Percentiles rank a stretch among this genome's conserved stretches.
These are phyloP conservation scores for Salix brachista DNA, from an alignment of 345 rosid genomes.

Conservation along the genomic window DNA sequence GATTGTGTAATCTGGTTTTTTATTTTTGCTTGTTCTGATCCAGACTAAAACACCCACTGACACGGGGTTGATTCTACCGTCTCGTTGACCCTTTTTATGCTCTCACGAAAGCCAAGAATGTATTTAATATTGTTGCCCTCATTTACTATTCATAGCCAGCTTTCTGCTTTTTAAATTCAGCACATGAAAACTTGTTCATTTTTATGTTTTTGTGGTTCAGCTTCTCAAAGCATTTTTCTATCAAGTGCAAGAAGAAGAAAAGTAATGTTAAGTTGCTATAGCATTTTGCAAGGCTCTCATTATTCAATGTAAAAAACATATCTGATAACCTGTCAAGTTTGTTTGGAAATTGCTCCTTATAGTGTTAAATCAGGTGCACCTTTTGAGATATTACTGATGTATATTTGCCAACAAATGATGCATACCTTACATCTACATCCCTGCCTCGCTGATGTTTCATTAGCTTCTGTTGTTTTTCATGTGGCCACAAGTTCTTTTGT, in stretches of 20 bases:
- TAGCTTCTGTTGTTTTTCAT: background rate
- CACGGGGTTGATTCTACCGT: background rate
- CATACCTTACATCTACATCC: background rate
- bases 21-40: background rate
- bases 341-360: background rate
- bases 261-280: background rate
- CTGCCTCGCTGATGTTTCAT: background rate
- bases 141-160: background rate
- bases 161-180: background rate
- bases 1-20: background rate
- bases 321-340: background rate
- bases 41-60: too few species aligned
- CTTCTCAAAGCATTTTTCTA: background rate
- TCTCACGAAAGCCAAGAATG: background rate
- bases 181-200: background rate
- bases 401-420: background rate
- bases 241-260: background rate
- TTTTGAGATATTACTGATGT: background rate
- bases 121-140: background rate
- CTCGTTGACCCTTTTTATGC: background rate
- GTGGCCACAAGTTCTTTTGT: background rate
- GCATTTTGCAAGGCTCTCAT: background rate
- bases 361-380: background rate
- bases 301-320: background rate
- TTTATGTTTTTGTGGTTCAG: background rate